Base-by-base conservation (phyloP, 495 filamentous ascomycete genomes). In the Xanthoparmelia taractica region DNA sequence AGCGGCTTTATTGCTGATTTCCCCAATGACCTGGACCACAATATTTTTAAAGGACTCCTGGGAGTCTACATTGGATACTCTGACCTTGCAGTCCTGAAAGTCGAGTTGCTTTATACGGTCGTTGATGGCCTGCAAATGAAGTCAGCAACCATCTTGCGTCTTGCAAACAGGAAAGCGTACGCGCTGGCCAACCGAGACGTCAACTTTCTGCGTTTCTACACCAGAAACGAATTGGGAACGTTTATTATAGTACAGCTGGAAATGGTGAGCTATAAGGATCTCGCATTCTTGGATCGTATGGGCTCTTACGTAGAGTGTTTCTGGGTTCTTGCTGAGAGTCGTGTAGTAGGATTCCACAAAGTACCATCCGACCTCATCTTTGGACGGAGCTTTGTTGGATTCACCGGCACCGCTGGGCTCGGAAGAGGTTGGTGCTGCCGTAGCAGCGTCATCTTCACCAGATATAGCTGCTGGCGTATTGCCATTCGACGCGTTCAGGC, bases 271-370 rank as follows among this genome's bases (percentile, higher is more conserved):
- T 38, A 60, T 15, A 8, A 54, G 10, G 5, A 63, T 8, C 38
- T 45, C 18, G 8, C 11, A 40, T 29, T 23, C 12, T 29, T 36
- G 40, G 8, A 37, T 56, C 5, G 8, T 27, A 25, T 27, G 81
- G 41, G 5, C n/a, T 33, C 87, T 78, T 76, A 92, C 88, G 71
- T 91, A 91, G 65, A 98, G 85, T 76, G 93, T 96, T 69, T 96
- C 92, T 20, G 95, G 94, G 64, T 80, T 88, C 73, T 91, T 90
- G 85, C 91, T 96, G 70, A 98, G 81, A 66, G 90, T 98, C 65
- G 91, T 97, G 75, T 98, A 98, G 80, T 96, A 97, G 73, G 96
- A 92, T 82, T 98, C 95, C 40, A 97, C 94, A 67, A 98, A 98
- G 75, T 92, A 97, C 94, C 94, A 98, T 69, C 91, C 94, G 59